Conservation (phyloP, 2,329 filamentous ascomycete genomes). For the Pseudocercospora fuligena region DNA sequence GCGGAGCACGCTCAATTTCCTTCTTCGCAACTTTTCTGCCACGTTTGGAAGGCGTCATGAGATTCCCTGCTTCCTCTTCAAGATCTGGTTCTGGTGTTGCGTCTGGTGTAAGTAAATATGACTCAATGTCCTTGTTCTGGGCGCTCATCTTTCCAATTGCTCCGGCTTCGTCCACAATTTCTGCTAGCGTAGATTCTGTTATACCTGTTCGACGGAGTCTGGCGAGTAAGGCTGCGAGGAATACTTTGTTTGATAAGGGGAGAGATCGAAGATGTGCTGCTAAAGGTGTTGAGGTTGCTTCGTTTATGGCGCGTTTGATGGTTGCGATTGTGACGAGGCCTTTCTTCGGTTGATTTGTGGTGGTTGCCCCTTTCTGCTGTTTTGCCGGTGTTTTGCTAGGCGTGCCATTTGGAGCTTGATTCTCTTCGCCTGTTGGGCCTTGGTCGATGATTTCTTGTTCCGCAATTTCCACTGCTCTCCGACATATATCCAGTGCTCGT, state of each 20-base stretch:
- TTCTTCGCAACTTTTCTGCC: constrained; percentile 39
- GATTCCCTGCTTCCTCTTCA: constrained; percentile 38
- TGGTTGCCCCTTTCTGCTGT: constrained; percentile 41
- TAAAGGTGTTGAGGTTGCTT: constrained; percentile 89
- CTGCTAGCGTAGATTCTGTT: constrained; percentile 83
- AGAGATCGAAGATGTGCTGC: constrained; percentile 86
- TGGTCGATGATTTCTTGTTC: constrained; percentile 66
- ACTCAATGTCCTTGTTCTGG: constrained; percentile 62
- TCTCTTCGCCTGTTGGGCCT: constrained; percentile 24
- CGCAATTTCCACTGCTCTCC: constrained; percentile 91
- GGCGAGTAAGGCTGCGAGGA: constrained; percentile 80
- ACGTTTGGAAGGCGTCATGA: constrained; percentile 39
- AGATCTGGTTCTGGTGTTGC: constrained; percentile 34
- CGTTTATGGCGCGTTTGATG: constrained; percentile 91
- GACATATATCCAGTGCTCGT: constrained; percentile 91
- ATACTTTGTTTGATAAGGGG: constrained; percentile 80
- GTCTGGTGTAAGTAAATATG: constrained; percentile 59
- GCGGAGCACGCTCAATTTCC: constrained; percentile 45
- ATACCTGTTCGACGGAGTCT: constrained; percentile 82
- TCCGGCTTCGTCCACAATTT: constrained; percentile 85
- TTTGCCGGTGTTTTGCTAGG: constrained; percentile 62
- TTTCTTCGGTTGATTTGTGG: constrained; percentile 40
- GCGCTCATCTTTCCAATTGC: constrained; percentile 67
- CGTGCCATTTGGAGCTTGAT: constrained; percentile 57
- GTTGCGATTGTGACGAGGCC: constrained; percentile 85